phyloP scores from a whole-genome alignment of 345 rosid species.

The Eucalyptus pumila region DNA sequence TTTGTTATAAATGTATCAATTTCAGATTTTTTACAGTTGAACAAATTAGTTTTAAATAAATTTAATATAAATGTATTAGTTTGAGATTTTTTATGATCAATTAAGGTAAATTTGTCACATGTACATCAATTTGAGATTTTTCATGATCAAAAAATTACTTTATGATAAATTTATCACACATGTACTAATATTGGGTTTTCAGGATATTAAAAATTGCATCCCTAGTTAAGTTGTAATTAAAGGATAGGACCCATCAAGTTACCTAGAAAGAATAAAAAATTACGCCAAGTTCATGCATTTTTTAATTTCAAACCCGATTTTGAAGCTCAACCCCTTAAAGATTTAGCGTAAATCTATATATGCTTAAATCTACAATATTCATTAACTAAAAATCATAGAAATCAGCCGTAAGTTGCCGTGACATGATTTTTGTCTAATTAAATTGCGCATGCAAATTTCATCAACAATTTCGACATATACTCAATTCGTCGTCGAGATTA shows the following conservation, averaged over 20 bases:
- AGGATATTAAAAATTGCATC: accelerated
- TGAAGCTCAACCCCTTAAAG: no score
- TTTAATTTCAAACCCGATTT: neutral
- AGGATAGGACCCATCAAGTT: neutral
- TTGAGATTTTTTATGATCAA: accelerated
- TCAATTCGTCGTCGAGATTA: neutral
- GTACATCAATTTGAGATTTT: accelerated
- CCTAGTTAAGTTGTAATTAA: neutral
- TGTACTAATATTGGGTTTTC: accelerated
- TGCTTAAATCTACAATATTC: neutral
- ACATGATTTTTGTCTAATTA: neutral
- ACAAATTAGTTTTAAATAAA: no score
- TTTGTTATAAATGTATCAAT: no score
- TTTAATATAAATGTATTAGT: accelerated
- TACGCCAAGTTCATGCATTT: neutral
- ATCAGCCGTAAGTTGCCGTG: neutral
- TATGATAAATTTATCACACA: no score
- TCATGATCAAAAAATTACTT: no score
- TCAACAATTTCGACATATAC: neutral
- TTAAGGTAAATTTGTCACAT: accelerated
- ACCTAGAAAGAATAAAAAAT: neutral
- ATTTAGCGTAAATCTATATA: neutral
- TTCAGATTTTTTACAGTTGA: accelerated
- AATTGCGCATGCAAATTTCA: neutral
- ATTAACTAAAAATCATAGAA: neutral